Conservation (phyloP, 2,329 filamentous ascomycete genomes). For the Penicillium sp. region DNA sequence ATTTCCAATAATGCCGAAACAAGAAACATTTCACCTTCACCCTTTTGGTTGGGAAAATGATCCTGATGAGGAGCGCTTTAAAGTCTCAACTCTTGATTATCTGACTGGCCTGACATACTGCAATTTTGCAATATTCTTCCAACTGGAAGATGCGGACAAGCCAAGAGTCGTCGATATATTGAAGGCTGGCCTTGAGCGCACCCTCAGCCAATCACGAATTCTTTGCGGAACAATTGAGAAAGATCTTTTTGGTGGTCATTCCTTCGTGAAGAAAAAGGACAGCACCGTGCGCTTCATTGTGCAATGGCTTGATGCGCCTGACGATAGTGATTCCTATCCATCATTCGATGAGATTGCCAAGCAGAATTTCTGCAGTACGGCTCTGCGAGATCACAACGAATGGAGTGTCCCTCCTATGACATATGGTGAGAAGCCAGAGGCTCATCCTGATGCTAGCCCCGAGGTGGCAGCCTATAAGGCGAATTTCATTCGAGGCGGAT, state of each 20-base stretch:
- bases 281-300: constrained; percentile 42
- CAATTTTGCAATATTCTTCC: constrained; percentile 48
- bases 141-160: constrained; percentile 38
- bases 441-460: constrained; percentile 39
- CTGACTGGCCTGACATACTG: constrained; percentile 40
- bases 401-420: constrained; percentile 46
- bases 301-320: constrained; percentile 43
- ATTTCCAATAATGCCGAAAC: neutral
- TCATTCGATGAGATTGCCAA: constrained; percentile 46
- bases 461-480: constrained; percentile 45
- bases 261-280: constrained; percentile 41
- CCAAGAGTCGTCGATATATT: constrained; percentile 28
- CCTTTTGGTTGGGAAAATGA: constrained; percentile 29
- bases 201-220: constrained; percentile 44
- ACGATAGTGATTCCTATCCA: constrained; percentile 35
- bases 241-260: constrained; percentile 41
- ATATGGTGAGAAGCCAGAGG: constrained; percentile 37
- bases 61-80: constrained; percentile 42
- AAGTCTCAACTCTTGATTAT: constrained; percentile 44
- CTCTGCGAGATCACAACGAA: constrained; percentile 38
- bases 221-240: constrained; percentile 48
- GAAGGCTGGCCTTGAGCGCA: constrained; percentile 42
- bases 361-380: constrained; percentile 37
- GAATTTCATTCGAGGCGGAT: constrained; percentile 48
- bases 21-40: neutral